Base-by-base conservation (phyloP, 2,329 filamentous ascomycete species). In the Scopulariopsis brevicaulis region DNA sequence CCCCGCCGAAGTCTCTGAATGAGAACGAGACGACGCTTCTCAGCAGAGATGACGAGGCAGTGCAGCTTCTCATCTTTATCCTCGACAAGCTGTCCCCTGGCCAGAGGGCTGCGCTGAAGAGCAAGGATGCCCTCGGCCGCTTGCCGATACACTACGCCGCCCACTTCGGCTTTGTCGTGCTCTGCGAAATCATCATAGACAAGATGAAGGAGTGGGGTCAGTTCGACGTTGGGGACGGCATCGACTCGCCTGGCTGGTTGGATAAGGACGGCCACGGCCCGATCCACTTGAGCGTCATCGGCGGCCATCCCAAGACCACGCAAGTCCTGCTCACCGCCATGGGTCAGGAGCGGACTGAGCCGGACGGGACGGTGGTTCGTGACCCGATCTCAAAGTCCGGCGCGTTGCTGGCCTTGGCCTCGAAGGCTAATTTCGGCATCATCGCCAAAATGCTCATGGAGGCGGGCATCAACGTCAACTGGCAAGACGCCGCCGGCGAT, bases 101-200 rank as follows among this genome's bases (percentile, higher is more conserved):
- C 11, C 93, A 97, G 64, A 82, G 86, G 12, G 63, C 69, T 14
- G 86, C 87, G 0, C 74, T 97, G 12, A 75, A 80, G 55, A 81
- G 82, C 14, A 84, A 80, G 60, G 93, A 97, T 71, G 79, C 84
- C 0, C 88, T 93, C 60, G 92, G 90, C 2, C 87, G 93, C 4
- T 80, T 93, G 15, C 91, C 93, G 1, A 77, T 97, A 12, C 93
- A 97, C 69, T 96, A 96, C 68, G 91, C 91, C 2, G 93, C 94
- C 0, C 91, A 97, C 68, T 96, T 95, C 67, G 94, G 94, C 2
- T 91, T 96, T 64, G 89, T 94, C 3, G 83, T 90, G n/a, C 86
- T 96, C 11, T 96, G 90, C 67, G 82, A 96, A 67, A 79, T 92
- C 25, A 81, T 97, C 63, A 92, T 96, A 74, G 84, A 86, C 62